Conservation (phyloP, 2,329 filamentous ascomycete genomes). For the Xylariaceae sp. region DNA sequence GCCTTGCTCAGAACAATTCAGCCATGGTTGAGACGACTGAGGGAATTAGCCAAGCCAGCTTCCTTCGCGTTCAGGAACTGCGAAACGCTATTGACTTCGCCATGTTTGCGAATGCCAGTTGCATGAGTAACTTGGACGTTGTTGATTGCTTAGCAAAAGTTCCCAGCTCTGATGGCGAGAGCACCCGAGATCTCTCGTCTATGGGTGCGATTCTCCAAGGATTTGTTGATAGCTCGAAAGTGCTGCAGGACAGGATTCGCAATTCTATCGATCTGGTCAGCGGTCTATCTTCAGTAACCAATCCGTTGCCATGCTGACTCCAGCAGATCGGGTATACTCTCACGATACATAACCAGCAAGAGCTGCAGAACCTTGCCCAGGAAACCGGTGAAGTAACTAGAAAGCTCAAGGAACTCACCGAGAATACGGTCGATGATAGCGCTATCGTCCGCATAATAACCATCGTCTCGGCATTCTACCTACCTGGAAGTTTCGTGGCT, state of each 20-base stretch:
- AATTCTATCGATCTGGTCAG: constrained; percentile 19
- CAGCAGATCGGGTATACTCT: constrained; percentile 15
- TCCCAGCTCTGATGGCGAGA: too few relatives aligned
- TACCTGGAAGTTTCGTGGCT: constrained; percentile 32
- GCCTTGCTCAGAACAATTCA: constrained; percentile 1
- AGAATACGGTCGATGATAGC: constrained; percentile 30
- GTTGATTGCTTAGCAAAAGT: constrained; percentile 3
- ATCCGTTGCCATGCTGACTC: too few relatives aligned
- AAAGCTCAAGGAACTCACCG: constrained; percentile 26
- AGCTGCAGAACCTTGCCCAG: constrained; percentile 19
- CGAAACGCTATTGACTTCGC: background rate
- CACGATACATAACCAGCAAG: constrained; percentile 10
- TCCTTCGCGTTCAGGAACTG: background rate
- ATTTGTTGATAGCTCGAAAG: constrained; percentile 4
- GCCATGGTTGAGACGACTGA: background rate
- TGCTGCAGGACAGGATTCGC: constrained; percentile 10
- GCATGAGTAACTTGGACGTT: constrained; percentile 10
- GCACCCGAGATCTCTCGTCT: background rate
- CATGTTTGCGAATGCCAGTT: constrained; percentile 8
- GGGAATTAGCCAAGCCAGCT: background rate
- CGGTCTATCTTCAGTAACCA: too few relatives aligned
- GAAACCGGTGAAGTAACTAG: constrained; percentile 22
- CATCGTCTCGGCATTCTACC: constrained; percentile 31
- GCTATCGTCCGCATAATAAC: constrained; percentile 33
- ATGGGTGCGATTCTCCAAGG: background rate